phyloP scores from a whole-genome alignment of 345 rosid genomes.

The Pistacia atlantica region DNA sequence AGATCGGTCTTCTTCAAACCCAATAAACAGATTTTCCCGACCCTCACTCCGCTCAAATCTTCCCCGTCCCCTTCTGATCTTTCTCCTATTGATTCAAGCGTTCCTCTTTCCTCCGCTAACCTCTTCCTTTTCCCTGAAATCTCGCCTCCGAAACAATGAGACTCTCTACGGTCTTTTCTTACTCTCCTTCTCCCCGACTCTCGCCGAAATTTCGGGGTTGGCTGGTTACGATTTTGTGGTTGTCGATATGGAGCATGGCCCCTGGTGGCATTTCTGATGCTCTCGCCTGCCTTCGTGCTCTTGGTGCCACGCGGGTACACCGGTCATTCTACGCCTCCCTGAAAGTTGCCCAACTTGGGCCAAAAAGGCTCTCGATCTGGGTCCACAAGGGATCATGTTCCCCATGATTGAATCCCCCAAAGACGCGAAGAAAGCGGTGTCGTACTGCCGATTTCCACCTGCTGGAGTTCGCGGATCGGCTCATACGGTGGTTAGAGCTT shows the following conservation, averaged over 20 bases:
- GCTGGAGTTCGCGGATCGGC: constrained; percentile 84
- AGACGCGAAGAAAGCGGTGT: constrained; percentile 70
- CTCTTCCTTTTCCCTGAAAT: constrained; percentile 46
- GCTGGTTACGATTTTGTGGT: constrained; percentile 90
- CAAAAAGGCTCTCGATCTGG: constrained; percentile 86
- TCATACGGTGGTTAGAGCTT: constrained; percentile 80
- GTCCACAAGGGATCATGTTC: constrained; percentile 92
- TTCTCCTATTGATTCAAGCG: constrained; percentile 23
- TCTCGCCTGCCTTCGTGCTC: constrained; percentile 66
- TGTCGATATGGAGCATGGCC: constrained; percentile 96
- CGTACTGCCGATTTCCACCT: constrained; percentile 84
- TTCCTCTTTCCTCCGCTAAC: constrained; percentile 14
- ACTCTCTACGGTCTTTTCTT: constrained; percentile 83
- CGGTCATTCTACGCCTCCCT: constrained; percentile 78
- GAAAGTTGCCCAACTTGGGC: constrained; percentile 77
- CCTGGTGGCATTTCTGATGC: constrained; percentile 83
- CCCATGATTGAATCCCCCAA: constrained; percentile 80
- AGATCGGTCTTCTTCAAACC: constrained; percentile 26
- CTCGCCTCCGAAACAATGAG: constrained; percentile 74
- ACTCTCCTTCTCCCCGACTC: constrained; percentile 84
- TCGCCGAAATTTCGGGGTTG: constrained; percentile 84
- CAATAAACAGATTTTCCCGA: constrained; percentile 27
- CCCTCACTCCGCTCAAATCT: constrained; percentile 30
- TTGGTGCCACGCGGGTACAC: constrained; percentile 55
- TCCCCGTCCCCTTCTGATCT: constrained; percentile 30